A percentile compares a stretch with the other conserved stretches of the same genome.
phyloP scores from a whole-genome alignment of 192 early-diverging fungal genomes.

The Rhizophagus sp. region DNA sequence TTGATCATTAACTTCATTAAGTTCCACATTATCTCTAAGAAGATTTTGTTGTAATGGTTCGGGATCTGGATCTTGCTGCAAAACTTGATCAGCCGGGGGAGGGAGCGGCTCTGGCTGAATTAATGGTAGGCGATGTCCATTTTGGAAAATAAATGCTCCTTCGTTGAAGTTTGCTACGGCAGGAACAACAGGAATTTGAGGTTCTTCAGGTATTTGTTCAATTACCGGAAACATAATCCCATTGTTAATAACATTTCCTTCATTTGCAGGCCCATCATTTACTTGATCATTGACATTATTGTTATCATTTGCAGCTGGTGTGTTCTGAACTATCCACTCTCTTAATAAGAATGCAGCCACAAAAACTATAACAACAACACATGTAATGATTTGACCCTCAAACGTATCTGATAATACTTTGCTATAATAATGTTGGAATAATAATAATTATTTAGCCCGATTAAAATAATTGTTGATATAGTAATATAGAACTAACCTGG shows the following conservation, averaged over 20 bases:
- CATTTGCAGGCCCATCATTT: not conserved
- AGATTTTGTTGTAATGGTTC: not conserved
- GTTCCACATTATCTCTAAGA: not conserved
- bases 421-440: conserved; percentile 39
- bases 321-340: conserved; percentile 84
- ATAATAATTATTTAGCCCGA: not conserved
- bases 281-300: conserved; percentile 25
- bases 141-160: conserved; percentile 2
- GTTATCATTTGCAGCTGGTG: conserved; percentile 43
- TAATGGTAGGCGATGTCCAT: not conserved
- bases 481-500: not conserved
- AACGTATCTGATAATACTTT: conserved; percentile 66
- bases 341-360: conserved; percentile 81
- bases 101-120: not conserved
- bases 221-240: not conserved
- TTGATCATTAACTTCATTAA: not conserved
- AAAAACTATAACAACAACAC: conserved; percentile 74
- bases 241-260: conserved; percentile 4
- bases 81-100: not conserved
- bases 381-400: conserved; percentile 83
- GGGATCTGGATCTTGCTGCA: not conserved
- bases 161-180: not conserved
- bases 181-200: not conserved
- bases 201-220: not conserved
- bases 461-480: not conserved